Evolutionary conservation across 805 yeast species (phyloP), one percentile per base, ranked within the genome.

Genomic region (Teunomyces aglyptinius): DNA sequence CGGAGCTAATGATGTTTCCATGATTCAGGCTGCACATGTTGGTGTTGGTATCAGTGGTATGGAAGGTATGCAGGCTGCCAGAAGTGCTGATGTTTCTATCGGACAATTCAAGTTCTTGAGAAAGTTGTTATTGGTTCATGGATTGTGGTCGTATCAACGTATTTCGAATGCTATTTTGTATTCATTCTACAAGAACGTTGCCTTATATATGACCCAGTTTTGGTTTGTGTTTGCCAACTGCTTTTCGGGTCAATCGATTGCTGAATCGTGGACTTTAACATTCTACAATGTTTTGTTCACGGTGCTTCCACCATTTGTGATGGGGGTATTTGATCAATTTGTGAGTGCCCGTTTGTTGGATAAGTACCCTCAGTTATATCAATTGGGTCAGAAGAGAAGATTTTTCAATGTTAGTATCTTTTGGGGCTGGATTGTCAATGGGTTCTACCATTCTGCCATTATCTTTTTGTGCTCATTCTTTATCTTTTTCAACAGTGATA

Each of bases 61-160:
- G 92, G 99, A 94, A 70, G 99, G 99, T 55, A 90, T 91, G 89
- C 99, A 94, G 68, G 99, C 99, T 8, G 97, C 99, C 0, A 80
- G 99, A 64, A 85, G 96, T 64, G 98, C 99, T 0, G 99, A 94
- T 73, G 82, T 94, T 49, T 90, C 98, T 1, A 89, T 95, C 65
- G 98, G 97, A 0, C 98, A 94, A 64, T 94, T 94, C 77, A 84
- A 84, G 63, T 94, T 81, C 64, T 75, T 94, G 69, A 81, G 83
- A 58, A 90, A 88, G 63, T 69, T 94, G 46, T 69, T 94, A 38
- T 74, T 94, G 38, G 99, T 94, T 8, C 99, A 94, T 65, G 99
- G 99, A 1, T 71, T 96, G 6, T 94, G 99, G 99, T 89, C 96
- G 35, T 94, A 94, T 63, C 97, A 91, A 63, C 81, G 99, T 62